These are phyloP conservation scores for Pholiota conissans DNA, from an alignment of 768 basidiomycete genomes.

Conservation along the genomic window DNA sequence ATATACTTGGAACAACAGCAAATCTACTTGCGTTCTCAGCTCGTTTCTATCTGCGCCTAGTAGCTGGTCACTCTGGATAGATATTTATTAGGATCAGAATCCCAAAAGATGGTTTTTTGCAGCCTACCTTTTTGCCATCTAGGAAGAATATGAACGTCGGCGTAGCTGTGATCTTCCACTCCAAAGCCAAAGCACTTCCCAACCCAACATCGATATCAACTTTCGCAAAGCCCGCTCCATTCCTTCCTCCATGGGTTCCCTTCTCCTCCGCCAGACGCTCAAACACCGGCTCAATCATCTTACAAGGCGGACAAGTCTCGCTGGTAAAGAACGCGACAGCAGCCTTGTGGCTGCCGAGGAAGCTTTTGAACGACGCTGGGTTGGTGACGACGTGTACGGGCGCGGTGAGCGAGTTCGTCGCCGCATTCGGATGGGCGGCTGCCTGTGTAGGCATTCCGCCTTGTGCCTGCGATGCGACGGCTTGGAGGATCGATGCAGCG, in stretches of 20 bases:
- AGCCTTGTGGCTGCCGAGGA: conserved; percentile 66
- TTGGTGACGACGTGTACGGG: conserved; percentile 78
- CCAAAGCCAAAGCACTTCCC: conserved; percentile 56
- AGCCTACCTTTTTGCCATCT: conserved; percentile 65
- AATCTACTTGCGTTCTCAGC: conserved; percentile 69
- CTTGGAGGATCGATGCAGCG: conserved; percentile 54
- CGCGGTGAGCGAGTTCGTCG: conserved; percentile 52
- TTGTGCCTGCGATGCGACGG: conserved; percentile 53
- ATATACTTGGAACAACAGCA: conserved; percentile 74
- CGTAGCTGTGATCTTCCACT: conserved; percentile 72
- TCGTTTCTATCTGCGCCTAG: conserved; percentile 73
- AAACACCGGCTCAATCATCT: conserved; percentile 82
- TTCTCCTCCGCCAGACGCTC: conserved; percentile 74
- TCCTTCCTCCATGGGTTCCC: conserved; percentile 35
- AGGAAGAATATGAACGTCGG: conserved; percentile 91
- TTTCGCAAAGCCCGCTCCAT: conserved; percentile 77
- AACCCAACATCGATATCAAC: conserved; percentile 77
- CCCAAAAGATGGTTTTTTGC: too few relatives aligned
- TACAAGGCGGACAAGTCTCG: conserved; percentile 74
- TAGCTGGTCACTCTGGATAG: conserved; percentile 59
- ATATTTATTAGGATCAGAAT: too few relatives aligned
- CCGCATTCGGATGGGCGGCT: conserved; percentile 24
- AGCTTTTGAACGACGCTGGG: conserved; percentile 64
- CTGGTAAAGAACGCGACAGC: conserved; percentile 84
- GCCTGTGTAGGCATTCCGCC: conserved; percentile 13